These are phyloP conservation scores for Collariella sp. DNA, from an alignment of 495 filamentous ascomycete species.

Conservation along the genomic window DNA sequence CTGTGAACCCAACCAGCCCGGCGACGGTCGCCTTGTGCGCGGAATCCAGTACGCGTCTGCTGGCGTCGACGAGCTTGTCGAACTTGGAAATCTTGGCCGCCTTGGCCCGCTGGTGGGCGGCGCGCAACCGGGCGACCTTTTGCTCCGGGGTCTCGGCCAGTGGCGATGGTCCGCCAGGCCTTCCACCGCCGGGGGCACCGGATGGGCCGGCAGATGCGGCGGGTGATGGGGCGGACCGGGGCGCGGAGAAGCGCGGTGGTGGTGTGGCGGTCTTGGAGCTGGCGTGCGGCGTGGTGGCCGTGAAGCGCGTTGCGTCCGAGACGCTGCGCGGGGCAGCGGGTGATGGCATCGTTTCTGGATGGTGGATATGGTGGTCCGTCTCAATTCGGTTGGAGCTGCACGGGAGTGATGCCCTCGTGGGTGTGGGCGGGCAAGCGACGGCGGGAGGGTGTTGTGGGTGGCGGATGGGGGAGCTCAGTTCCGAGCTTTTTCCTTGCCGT, in stretches of 20 bases:
- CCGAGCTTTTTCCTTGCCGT: constrained; percentile 1
- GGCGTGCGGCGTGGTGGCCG: constrained; percentile 81
- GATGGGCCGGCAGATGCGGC: not conserved
- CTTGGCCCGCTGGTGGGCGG: constrained; percentile 63
- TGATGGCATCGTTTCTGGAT: constrained; percentile 14
- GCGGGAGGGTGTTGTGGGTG: not conserved
- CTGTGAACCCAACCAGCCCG: constrained; percentile 67
- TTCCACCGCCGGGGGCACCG: constrained; percentile 2
- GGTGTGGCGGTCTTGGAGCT: constrained; percentile 52
- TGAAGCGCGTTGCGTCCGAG: constrained; percentile 92
- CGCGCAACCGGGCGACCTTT: constrained; percentile 79
- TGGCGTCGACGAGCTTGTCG: constrained; percentile 59
- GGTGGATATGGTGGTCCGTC: not conserved
- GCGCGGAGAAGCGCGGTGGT: constrained; percentile 17
- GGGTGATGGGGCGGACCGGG: not conserved
- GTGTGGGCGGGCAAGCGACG: not conserved
- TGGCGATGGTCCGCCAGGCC: not conserved
- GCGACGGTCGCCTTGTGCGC: constrained; percentile 72
- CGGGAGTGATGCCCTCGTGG: not conserved
- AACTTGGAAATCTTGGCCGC: constrained; percentile 54
- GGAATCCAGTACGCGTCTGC: constrained; percentile 68
- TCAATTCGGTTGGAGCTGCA: not conserved
- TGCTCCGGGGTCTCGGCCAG: constrained; percentile 73
- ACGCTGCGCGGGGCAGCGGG: constrained; percentile 69
- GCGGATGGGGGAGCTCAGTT: not conserved